Percentiles rank a stretch among this genome's conserved stretches.
Evolutionary conservation across 225 moss, liverwort and hornwort species (phyloP).

Genomic region (Pleurozium schreberi): DNA sequence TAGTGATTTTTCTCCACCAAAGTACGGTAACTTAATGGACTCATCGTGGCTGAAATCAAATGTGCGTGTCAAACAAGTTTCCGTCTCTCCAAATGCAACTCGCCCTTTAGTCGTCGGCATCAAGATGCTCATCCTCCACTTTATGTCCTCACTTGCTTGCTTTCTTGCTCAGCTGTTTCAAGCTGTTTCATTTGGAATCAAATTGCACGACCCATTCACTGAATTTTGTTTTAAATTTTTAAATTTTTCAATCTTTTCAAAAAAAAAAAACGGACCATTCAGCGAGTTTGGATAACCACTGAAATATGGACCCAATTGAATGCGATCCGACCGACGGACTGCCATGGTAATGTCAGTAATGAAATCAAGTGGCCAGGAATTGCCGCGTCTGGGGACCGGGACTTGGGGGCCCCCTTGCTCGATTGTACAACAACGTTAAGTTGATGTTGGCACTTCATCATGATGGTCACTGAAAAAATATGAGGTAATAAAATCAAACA

Average conservation of each 20-base stretch:
- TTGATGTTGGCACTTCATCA: background rate
- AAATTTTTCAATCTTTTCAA: no score
- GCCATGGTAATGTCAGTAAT: background rate
- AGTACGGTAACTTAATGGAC: no score
- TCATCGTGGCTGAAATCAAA: background rate
- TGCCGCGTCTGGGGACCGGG: background rate
- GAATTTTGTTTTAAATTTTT: no score
- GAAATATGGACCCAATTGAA: background rate
- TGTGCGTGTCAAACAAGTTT: constrained; percentile 3
- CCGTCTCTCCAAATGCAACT: background rate
- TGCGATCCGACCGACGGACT: no score
- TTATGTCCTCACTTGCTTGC: background rate
- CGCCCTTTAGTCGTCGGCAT: background rate
- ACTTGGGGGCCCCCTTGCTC: background rate
- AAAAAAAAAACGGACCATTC: no score
- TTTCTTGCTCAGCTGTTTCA: background rate
- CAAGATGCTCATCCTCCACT: background rate
- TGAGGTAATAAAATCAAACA: background rate
- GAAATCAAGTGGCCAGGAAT: background rate
- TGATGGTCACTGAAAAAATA: background rate
- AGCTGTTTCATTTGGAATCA: background rate
- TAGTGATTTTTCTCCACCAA: background rate
- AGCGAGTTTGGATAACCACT: background rate
- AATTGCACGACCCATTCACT: background rate
- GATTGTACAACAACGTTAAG: background rate